Base-by-base conservation (phyloP, 257 asterid genomes). In the Ilex asprella region DNA sequence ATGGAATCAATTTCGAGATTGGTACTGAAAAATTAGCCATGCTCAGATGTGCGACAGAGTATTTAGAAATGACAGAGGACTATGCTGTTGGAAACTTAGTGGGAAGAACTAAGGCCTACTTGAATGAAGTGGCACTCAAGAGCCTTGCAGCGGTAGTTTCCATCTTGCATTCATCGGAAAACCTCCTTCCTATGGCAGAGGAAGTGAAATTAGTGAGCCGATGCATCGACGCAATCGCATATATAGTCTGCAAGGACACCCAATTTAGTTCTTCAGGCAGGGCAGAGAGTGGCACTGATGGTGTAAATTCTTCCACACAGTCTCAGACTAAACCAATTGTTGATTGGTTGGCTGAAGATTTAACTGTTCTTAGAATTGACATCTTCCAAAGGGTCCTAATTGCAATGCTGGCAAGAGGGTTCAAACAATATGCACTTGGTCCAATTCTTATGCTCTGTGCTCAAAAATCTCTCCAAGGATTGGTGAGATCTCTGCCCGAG, bases 321-420 rank as follows among this genome's bases (percentile, higher is more conserved):
- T 29, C 16, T 56, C 76, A 15, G 73, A 76, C 79, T 5, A 85
- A 81, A 67, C 77, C 86, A 0, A 54, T 76, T 16, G 93, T 80
- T 10, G 88, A 84, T 66, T 87, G 96, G 96, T 91, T 95, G 96
- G 88, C 95, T 2, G 98, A 85, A 53, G 97, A 90, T 75, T 68
- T 90, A 47, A 68, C 87, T 29, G 64, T 85, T 31, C 91, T 91
- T 3, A 79, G 96, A 16, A 74, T 91, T 12, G 96, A 91, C 68
- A 60, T 84, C 15, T 91, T 91, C 58, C 97, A 85, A 58, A 67
- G 97, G 80, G 95, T 84, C 6, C 74, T 91, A 11, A 71, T 80
- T 39, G 91, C 96, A 8, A 87, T 91, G 96, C 70, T 85, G 74
- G 81, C 76, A 7, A 77, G 91, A 64, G 97, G 97, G 16, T 87